Evolutionary conservation across 2,329 filamentous ascomycete species (phyloP).

Genomic region (Rutstroemia sp.): DNA sequence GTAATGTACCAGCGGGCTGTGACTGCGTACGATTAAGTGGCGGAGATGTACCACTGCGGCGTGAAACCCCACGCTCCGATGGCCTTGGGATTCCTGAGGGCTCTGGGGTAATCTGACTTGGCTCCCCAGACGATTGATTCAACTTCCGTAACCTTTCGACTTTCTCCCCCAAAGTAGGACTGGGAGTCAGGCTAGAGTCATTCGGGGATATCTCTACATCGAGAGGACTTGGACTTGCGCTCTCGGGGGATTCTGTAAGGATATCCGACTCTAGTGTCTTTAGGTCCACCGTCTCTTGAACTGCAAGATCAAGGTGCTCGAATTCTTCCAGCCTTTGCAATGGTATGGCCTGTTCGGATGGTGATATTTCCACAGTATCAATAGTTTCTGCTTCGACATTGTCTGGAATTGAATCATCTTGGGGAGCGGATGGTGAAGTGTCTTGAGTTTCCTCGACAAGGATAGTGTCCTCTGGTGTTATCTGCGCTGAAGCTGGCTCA

Average conservation of each 20-base stretch:
- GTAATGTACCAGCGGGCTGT: constrained; percentile 28
- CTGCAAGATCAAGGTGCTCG: constrained; percentile 53
- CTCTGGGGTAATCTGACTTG: constrained; percentile 15
- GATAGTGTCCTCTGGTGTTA: constrained; percentile 38
- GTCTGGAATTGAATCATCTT: constrained; percentile 37
- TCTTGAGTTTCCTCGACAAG: constrained; percentile 60
- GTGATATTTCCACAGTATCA: not conserved
- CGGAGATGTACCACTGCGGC: constrained; percentile 25
- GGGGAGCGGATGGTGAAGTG: constrained; percentile 56
- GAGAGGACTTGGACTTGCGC: constrained; percentile 6
- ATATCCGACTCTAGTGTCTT: constrained; percentile 9
- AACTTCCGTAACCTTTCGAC: constrained; percentile 24
- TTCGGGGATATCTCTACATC: not conserved
- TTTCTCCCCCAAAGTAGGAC: constrained; percentile 24
- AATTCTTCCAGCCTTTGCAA: constrained; percentile 40
- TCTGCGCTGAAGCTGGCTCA: constrained; percentile 16
- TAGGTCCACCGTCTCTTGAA: constrained; percentile 25
- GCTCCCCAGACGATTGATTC: constrained; percentile 14
- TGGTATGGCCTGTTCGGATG: not conserved
- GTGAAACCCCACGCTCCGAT: constrained; percentile 21
- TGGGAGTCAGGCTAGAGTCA: constrained; percentile 13
- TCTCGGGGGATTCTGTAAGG: constrained; percentile 8
- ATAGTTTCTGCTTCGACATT: not conserved
- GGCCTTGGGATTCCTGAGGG: constrained; percentile 28
- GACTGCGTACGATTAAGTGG: constrained; percentile 29